Percentiles rank a stretch among this genome's conserved stretches.
Evolutionary conservation across 306 rosid species (phyloP).

Genomic region (Echinosophora koreensis): DNA sequence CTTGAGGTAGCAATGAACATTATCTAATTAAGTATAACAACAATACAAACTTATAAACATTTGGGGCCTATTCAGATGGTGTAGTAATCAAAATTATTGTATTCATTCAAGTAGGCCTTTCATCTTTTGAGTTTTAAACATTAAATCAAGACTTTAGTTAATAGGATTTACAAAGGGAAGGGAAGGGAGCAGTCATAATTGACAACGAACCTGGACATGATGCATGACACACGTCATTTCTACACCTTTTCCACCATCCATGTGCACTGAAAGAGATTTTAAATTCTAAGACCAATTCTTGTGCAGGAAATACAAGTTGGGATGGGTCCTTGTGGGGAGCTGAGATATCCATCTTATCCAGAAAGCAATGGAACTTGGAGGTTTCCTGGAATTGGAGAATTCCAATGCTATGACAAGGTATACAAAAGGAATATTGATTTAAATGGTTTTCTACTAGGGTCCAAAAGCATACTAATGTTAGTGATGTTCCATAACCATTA

Average conservation of each 20-base stretch:
- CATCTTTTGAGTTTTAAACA: not conserved
- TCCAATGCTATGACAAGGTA: conserved; percentile 98
- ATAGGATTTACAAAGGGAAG: not conserved
- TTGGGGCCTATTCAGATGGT: not conserved
- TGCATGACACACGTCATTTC: not conserved
- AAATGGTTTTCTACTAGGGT: not conserved
- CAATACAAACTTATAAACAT: not conserved
- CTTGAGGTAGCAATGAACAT: not conserved
- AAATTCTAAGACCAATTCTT: conserved; percentile 37
- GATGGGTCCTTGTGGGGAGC: conserved; percentile 99
- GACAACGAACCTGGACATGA: conserved; percentile 6
- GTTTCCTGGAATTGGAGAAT: conserved; percentile 97
- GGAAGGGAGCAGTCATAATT: not conserved
- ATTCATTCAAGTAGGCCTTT: not conserved
- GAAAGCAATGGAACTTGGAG: conserved; percentile 93
- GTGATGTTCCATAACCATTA: conserved; percentile 23
- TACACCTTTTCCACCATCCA: not conserved
- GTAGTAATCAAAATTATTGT: not conserved
- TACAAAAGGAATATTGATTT: not conserved
- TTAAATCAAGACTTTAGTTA: not conserved
- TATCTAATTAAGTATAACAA: not conserved
- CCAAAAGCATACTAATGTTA: not conserved
- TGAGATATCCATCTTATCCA: conserved; percentile 97
- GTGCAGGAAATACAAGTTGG: conserved; percentile 97
- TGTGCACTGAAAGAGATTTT: conserved; percentile 36